A percentile compares a stretch with the other conserved stretches of the same genome.
These are phyloP conservation scores for Celoporthe dispersa DNA, from an alignment of 2,329 filamentous ascomycete genomes.

Conservation along the genomic window DNA sequence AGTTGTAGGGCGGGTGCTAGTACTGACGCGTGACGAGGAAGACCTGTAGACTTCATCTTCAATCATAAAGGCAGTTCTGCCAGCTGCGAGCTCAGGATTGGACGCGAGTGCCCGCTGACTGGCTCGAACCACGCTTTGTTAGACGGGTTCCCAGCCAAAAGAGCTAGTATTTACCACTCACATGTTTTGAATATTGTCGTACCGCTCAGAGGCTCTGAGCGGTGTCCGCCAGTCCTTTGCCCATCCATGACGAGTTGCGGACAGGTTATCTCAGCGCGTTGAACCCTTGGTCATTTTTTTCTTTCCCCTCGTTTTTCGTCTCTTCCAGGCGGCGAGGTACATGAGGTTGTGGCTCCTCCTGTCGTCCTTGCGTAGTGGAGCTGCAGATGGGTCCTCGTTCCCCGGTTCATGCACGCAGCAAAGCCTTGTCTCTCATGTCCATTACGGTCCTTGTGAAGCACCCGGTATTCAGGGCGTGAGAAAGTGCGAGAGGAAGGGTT, in stretches of 20 bases:
- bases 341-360: not conserved
- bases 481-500: too few relatives aligned
- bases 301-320: not conserved
- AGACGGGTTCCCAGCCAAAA: not conserved
- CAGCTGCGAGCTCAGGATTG: slow-evolving; percentile 27
- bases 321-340: not conserved
- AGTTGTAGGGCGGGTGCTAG: not conserved
- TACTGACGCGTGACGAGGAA: slow-evolving; percentile 62
- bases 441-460: not conserved
- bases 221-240: slow-evolving; percentile 52
- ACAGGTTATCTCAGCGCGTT: not conserved
- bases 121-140: not conserved
- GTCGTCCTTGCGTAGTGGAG: not conserved
- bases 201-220: slow-evolving; percentile 63
- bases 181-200: slow-evolving; percentile 67
- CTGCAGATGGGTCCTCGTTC: not conserved
- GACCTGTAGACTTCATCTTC: slow-evolving; percentile 68
- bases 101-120: slow-evolving; percentile 36
- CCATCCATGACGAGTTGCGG: slow-evolving; percentile 31
- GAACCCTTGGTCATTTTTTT: not conserved
- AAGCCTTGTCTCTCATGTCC: not conserved
- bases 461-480: not conserved
- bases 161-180: slow-evolving; percentile 43
- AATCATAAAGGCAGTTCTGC: slow-evolving; percentile 60
- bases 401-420: not conserved